Evolutionary conservation across 2,329 filamentous ascomycete genomes (phyloP).

Genomic region (Cercospora sesami): DNA sequence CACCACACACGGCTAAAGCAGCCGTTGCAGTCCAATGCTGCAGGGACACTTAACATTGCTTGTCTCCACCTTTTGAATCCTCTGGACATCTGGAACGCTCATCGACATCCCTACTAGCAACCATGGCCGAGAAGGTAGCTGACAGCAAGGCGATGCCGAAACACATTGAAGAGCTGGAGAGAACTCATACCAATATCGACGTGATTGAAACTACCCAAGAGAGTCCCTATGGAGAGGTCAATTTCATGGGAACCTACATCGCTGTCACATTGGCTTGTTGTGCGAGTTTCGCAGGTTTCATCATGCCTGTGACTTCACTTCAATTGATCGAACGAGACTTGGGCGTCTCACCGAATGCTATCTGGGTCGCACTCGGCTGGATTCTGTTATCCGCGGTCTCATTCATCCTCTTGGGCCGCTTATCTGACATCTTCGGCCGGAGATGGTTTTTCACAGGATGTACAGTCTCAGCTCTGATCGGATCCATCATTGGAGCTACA

Average conservation of each 20-base stretch:
- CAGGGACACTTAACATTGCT: neutral
- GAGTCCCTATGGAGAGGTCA: neutral
- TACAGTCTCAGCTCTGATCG: neutral
- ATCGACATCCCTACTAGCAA: neutral
- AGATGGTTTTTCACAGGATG: neutral
- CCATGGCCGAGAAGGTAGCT: neutral
- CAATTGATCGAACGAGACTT: neutral
- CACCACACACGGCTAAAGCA: neutral
- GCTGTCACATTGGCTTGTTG: neutral
- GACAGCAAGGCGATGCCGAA: neutral
- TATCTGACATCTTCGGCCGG: neutral
- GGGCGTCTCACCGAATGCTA: neutral
- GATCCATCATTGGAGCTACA: neutral
- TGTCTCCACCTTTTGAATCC: neutral
- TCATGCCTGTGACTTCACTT: neutral
- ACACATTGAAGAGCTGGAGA: neutral
- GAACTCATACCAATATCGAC: neutral
- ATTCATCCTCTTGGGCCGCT: neutral
- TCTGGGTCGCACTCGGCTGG: neutral
- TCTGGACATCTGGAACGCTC: neutral
- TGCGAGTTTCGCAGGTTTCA: neutral
- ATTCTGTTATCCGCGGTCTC: neutral
- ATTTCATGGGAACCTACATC: neutral
- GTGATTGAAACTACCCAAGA: neutral
- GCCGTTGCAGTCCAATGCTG: neutral